Evolutionary conservation across 441 rosid species (phyloP), one percentile per base, ranked within the genome.

Genomic region (Manihot esculenta): DNA sequence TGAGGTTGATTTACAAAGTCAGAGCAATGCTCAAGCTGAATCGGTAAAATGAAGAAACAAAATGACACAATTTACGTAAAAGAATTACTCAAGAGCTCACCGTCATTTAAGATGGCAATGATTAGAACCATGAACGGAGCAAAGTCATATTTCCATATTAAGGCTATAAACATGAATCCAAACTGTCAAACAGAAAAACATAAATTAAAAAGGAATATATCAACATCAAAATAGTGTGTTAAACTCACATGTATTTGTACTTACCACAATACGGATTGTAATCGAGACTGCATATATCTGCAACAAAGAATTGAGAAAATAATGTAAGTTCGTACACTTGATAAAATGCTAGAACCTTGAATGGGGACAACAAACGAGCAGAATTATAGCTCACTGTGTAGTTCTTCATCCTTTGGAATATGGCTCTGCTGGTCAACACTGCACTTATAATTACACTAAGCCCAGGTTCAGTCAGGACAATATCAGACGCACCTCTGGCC

Each of bases 351-450:
- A 18, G n/a, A 64, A 56, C 15, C 14, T 26, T 8, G 8, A 30
- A 55, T 17, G 35, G 10, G 17, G 33, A 51, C 7, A 67, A 24
- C 20, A 41, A 53, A 62, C 44, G 11, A 68, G 49, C 26, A 27
- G 44, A n/a, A 27, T 45, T 47, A 55, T 42, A 66, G 72, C 89
- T 80, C 48, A 92, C 97, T 14, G 98, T 93, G 82, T 93, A 93
- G 76, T 93, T 93, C 83, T 91, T 93, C 97, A 93, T 91, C 78
- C 98, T 91, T 71, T 93, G 98, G 78, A 93, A 93, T 69, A 93
- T 91, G 59, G 97, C 96, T 77, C 97, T 79, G 81, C 98, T 93
- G 71, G 98, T 89, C 59, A 93, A 81, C 73, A 93, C 98, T 26
- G 96, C 98, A 77, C 94, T 89, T 17, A 93, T 85, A 76, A 93